A percentile compares a stretch with the other conserved stretches of the same genome.
Evolutionary conservation across 2,329 filamentous ascomycete species (phyloP).

Genomic region (Hymenoscyphus occultus): DNA sequence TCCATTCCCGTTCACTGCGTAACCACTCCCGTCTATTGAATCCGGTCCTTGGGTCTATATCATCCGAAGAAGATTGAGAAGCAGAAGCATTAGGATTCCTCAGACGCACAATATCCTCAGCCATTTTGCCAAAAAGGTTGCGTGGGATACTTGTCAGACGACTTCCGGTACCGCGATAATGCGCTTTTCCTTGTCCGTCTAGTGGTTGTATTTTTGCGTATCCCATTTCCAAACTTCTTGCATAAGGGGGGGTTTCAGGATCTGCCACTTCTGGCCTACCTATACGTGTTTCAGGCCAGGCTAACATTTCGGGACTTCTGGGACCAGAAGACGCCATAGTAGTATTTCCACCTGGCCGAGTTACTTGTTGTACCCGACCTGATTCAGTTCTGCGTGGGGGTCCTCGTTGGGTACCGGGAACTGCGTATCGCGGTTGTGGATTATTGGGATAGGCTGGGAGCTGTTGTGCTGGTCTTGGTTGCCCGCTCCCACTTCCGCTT

Average conservation of each 20-base stretch:
- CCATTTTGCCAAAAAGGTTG: background rate
- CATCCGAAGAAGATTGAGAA: background rate
- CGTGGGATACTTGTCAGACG: background rate
- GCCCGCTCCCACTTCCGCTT: too few species aligned
- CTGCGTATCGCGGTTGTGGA: background rate
- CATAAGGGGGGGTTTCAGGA: background rate
- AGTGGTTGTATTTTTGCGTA: background rate
- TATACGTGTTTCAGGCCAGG: too few species aligned
- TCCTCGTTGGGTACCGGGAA: background rate
- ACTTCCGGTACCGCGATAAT: background rate
- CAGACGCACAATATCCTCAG: background rate
- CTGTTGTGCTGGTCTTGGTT: background rate
- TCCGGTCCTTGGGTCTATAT: background rate
- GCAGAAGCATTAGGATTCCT: background rate
- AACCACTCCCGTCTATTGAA: background rate
- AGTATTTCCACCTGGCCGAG: background rate
- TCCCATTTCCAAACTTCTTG: too few species aligned
- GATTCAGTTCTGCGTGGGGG: background rate
- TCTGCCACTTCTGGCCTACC: too few species aligned
- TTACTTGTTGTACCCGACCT: background rate
- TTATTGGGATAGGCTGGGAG: background rate
- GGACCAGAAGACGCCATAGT: too few species aligned
- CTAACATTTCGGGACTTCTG: too few species aligned
- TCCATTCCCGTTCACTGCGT: background rate
- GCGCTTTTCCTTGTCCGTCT: background rate